Evolutionary conservation across 768 basidiomycete genomes (phyloP), one percentile per base, ranked within the genome.

Genomic region (Cystobasidiopsis lactophilus): DNA sequence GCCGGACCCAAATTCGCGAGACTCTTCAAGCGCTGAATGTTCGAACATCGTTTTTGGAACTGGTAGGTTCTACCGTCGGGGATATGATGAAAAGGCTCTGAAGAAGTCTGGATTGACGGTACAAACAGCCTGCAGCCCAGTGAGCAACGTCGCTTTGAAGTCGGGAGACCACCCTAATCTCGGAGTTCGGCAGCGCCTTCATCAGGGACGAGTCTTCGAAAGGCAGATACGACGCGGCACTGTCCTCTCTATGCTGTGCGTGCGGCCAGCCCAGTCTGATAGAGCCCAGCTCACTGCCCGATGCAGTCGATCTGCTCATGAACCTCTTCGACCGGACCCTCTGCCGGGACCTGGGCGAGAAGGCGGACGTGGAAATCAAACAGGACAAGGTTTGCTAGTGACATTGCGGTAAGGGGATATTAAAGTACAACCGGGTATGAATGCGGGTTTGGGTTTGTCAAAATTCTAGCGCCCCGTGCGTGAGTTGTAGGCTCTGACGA

Each of bases 281-380:
- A 21, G 29, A 3, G 40, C 16, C 31, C 16, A 3, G 31, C 47
- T 40, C 18, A 16, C 29, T 31, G 0, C 18, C 16, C n/a, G 19
- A 21, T 27, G 14, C 46, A n/a, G 7, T n/a, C 48, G 62, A 57
- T 19, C 29, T 62, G 66, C 82, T 93, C 84, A 72, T 95, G 73
- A 89, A 95, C 64, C 77, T 89, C 10, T 95, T 95, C 58, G 85
- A 82, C 57, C 74, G 91, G 58, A 86, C 82, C 0, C 75, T 85
- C 4, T 85, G 75, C 1, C 71, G 85, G 48, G 86, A 95, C 57
- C 69, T 96, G 5, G 91, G 91, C 0, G 78, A 80, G 7, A 72
- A 69, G 38, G 69, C 70, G 0, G 69, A 69, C 16, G 65, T 62
- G 18, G 65, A 60, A n/a, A 68, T 62, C n/a, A 67, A 73, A 56